Base-by-base conservation (phyloP, 2,329 filamentous ascomycete genomes). In the Grosmannia clavigera region DNA sequence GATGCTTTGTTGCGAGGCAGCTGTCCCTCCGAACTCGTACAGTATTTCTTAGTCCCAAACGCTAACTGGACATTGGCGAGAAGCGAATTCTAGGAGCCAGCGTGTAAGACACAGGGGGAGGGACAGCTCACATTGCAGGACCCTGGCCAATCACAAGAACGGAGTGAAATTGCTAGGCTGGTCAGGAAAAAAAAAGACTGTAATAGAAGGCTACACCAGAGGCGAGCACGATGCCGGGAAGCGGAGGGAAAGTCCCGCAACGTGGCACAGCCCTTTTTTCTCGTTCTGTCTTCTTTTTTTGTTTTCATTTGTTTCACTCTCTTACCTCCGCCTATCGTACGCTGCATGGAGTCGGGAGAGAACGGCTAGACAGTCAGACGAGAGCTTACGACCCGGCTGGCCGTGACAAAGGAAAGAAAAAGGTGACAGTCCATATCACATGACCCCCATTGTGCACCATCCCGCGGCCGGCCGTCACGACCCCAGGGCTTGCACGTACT, bases 1-100 rank as follows among this genome's bases (percentile, higher is more conserved):
- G 10, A 12, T 11, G 38, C 38, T 25, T 55, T 55, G 9, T 40
- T 12, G 16, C 52, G 9, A 31, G 14, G 53, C 29, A 22, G 22
- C 40, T 43, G 53, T 33, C 9, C 12, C 19, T 16, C 12, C 19
- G 19, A 35, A 35, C 33, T 31, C 29, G 33, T 11, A 35, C 33
- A 35, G 33, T 35, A 35, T 35, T n/a, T 50, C 27, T 9, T 11
- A 50, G 31, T 50, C 27, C 9, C 38, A 50, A 29, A 50, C 43
- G 35, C 27, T 27, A 22, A 40, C 48, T 61, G 56, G 57, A 48
- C 53, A 62, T 61, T 60, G 61, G 60, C 53, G 12, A 61, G 57
- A 56, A 61, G 57, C 29, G 31, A 35, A 63, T 59, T 58, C 58
- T 55, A 7, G 25, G 7, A 11, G 35, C 5, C n/a, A 12, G 38